phyloP scores from a whole-genome alignment of 768 basidiomycete genomes.

The Mrakia frigida region DNA sequence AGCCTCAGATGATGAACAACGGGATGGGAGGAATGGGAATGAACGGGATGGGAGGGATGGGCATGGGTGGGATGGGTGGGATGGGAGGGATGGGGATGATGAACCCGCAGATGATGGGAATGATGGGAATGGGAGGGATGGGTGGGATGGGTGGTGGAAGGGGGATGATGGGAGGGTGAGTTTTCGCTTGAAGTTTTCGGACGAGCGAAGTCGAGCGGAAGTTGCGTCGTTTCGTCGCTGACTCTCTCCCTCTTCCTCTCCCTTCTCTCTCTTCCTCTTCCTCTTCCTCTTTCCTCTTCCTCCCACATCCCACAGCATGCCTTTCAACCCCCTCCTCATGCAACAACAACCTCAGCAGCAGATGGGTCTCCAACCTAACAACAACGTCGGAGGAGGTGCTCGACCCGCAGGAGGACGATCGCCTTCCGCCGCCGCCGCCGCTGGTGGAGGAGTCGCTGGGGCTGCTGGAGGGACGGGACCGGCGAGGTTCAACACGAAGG shows the following conservation, averaged over 20 bases:
- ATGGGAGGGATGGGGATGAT: slow-evolving; percentile 45
- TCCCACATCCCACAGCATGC: not conserved
- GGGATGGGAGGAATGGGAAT: slow-evolving; percentile 41
- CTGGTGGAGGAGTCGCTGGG: not conserved
- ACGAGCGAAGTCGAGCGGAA: too few species aligned
- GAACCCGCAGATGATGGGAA: not conserved
- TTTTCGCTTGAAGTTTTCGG: too few species aligned
- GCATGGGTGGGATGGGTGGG: slow-evolving; percentile 36
- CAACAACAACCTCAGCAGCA: slow-evolving; percentile 5
- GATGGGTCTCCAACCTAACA: not conserved
- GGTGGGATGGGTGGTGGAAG: not conserved
- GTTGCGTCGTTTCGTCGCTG: not conserved
- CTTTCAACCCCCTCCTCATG: slow-evolving; percentile 16
- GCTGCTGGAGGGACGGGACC: slow-evolving; percentile 17
- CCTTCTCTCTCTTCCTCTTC: not conserved
- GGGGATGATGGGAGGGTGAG: slow-evolving; percentile 7
- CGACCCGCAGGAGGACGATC: slow-evolving; percentile 18
- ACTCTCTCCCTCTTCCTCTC: not conserved
- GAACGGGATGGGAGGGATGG: slow-evolving; percentile 44
- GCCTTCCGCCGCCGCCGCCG: not conserved
- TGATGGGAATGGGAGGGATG: slow-evolving; percentile 41
- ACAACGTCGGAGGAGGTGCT: not conserved
- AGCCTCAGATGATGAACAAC: slow-evolving; percentile 36
- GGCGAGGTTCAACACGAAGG: slow-evolving; percentile 31
- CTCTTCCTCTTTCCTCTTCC: not conserved